phyloP scores from a whole-genome alignment of 371 early-diverging fungal genomes.

The Entomophthora muscae region DNA sequence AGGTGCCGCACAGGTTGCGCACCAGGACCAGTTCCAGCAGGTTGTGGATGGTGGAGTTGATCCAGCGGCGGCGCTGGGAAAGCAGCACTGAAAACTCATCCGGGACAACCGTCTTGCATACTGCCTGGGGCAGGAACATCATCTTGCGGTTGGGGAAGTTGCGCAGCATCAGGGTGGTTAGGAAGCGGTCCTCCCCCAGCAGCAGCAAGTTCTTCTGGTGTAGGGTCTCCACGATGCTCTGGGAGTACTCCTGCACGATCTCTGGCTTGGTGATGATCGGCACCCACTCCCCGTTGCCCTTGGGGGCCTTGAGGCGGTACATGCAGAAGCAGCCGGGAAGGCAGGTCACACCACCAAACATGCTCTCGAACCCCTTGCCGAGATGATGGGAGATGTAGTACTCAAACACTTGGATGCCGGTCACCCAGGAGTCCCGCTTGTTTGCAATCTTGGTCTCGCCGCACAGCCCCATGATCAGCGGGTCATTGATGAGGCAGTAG shows the following conservation, averaged over 20 bases:
- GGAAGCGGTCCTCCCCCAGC: constrained; percentile 91
- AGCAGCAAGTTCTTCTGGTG: constrained; percentile 89
- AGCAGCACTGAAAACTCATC: constrained; percentile 54
- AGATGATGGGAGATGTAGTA: constrained; percentile 92
- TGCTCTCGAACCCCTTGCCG: constrained; percentile 81
- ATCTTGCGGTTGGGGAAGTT: constrained; percentile 78
- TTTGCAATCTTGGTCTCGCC: constrained; percentile 81
- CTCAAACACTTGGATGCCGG: constrained; percentile 89
- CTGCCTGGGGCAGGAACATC: constrained; percentile 80
- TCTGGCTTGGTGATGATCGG: constrained; percentile 71
- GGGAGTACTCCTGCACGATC: constrained; percentile 76
- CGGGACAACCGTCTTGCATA: constrained; percentile 68
- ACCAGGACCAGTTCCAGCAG: constrained; percentile 62
- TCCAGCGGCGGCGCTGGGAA: constrained; percentile 80
- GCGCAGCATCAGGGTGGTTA: constrained; percentile 86
- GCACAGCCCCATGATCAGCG: constrained; percentile 65
- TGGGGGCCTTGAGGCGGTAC: constrained; percentile 77
- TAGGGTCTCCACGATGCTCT: constrained; percentile 71
- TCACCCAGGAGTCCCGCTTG: constrained; percentile 69
- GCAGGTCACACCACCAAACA: constrained; percentile 96
- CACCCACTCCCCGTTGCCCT: constrained; percentile 42
- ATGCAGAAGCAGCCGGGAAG: constrained; percentile 90
- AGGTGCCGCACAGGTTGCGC: constrained; percentile 69
- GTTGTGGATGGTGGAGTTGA: constrained; percentile 78
- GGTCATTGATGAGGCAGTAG: constrained; percentile 59